A percentile compares a stretch with the other conserved stretches of the same genome.
Evolutionary conservation across 371 early-diverging fungal species (phyloP).

Genomic region (Lichtheimia hyalospora): DNA sequence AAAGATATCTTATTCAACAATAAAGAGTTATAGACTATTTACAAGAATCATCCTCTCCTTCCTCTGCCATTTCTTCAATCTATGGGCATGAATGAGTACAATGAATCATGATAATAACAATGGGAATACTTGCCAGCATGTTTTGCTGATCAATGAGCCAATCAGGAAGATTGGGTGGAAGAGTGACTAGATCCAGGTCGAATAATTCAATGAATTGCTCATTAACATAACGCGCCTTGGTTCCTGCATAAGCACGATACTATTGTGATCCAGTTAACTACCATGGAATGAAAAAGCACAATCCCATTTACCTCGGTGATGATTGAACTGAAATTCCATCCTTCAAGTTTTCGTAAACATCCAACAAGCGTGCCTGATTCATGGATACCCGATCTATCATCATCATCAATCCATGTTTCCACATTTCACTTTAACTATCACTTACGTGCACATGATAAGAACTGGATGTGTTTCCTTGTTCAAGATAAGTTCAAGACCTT

Average conservation of each 20-base stretch:
- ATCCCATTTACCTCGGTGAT: conserved; percentile 72
- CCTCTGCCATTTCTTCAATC: conserved; percentile 9
- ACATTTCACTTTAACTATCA: neutral
- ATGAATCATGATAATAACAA: neutral
- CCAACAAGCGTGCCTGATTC: conserved; percentile 84
- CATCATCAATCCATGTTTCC: neutral
- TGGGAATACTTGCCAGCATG: conserved; percentile 35
- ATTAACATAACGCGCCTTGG: conserved; percentile 81
- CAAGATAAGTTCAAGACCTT: conserved; percentile 83
- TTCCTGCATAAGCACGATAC: conserved; percentile 91
- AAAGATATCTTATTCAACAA: conserved; percentile 29
- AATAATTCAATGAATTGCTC: conserved; percentile 96
- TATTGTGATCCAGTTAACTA: conserved; percentile 17
- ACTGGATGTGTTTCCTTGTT: conserved; percentile 80
- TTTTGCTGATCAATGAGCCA: conserved; percentile 78
- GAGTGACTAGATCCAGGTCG: conserved; percentile 86
- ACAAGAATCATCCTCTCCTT: neutral
- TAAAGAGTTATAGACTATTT: neutral
- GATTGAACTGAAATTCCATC: conserved; percentile 96
- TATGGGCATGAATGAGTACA: neutral
- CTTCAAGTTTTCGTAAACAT: conserved; percentile 89
- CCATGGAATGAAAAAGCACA: neutral
- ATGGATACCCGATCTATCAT: conserved; percentile 71
- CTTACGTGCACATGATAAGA: conserved; percentile 89
- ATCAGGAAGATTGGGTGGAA: conserved; percentile 73